Evolutionary conservation across 1,284 basidiomycete species (phyloP), one percentile per base, ranked within the genome.

Genomic region (Apiotrichum porosum): DNA sequence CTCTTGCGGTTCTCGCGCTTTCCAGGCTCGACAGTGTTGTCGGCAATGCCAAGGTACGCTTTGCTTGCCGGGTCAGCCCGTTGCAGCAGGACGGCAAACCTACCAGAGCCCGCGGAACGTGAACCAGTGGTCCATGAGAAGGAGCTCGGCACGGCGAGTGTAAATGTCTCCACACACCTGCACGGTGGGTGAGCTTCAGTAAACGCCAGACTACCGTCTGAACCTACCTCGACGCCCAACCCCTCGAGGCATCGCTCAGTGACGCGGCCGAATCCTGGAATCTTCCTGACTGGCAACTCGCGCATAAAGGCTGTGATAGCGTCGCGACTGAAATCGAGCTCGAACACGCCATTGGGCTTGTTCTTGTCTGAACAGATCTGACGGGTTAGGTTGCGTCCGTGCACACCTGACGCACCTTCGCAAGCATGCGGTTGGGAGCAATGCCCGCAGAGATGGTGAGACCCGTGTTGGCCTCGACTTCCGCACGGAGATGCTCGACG

Each of bases 321-420:
- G 19, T 81, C 69, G 2, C 78, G 69, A 37, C 85, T 78, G 63
- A 85, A 88, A 3, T 81, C 74, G 30, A 94, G 79, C 59, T 81
- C 80, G 61, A 82, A 95, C 68, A 93, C 88, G 2, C 91, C 92
- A 64, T 95, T 88, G 0, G 92, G 92, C 73, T 97, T 97, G 72
- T 95, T 95, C 83, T 85, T 88, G 69, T 97, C 92, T 34, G 90
- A 94, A 66, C 88, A 92, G 45, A 95, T 94, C 86, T 93, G 65
- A n/a, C n/a, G 28, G 38, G 34, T 55, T 22, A 52, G 38, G 23
- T 21, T 13, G 19, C 52, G 69, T 45, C 51, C 3, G 14, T 14
- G 18, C 18, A 21, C 8, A 2, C 8, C 1, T 3, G 22, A 32
- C 56, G 34, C n/a, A 85, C 85, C 77, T 92, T 92, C 37, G 88